Evolutionary conservation across 352 stramenopile species (phyloP).

Genomic region (Phytophthora crassamura): DNA sequence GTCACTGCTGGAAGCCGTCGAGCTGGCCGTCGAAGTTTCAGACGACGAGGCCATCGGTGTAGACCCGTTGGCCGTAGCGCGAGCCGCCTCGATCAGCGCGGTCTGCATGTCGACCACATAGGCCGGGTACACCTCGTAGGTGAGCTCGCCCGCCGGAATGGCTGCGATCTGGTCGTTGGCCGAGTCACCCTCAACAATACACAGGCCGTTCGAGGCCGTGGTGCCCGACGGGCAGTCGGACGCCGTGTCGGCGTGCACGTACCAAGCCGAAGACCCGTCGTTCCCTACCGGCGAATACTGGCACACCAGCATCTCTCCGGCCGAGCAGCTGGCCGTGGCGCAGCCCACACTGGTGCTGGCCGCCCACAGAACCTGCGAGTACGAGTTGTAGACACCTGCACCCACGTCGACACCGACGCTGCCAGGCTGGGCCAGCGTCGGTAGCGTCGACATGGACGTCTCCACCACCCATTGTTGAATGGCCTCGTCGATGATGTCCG

Average conservation of each 20-base stretch:
- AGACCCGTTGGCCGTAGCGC: conserved; percentile 32
- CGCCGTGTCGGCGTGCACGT: conserved; percentile 54
- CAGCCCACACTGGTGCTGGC: conserved; percentile 71
- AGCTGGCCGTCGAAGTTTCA: conserved; percentile 12
- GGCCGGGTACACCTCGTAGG: conserved; percentile 66
- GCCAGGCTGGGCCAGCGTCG: conserved; percentile 54
- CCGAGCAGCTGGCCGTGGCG: conserved; percentile 49
- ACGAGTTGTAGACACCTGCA: conserved; percentile 70
- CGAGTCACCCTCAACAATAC: conserved; percentile 55
- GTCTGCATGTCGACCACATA: conserved; percentile 66
- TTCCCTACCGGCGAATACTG: conserved; percentile 69
- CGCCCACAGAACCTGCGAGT: conserved; percentile 81
- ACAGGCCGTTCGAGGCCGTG: conserved; percentile 51
- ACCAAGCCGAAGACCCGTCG: conserved; percentile 61
- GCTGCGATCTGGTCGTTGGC: conserved; percentile 57
- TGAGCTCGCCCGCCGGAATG: conserved; percentile 58
- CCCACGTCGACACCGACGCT: conserved; percentile 51
- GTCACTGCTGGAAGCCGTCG: conserved; percentile 5
- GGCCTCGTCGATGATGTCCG: conserved; percentile 56
- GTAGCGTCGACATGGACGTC: conserved; percentile 54
- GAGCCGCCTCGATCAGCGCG: conserved; percentile 45
- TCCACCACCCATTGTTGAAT: conserved; percentile 69
- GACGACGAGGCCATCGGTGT: conserved; percentile 3
- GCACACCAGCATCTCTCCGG: conserved; percentile 59
- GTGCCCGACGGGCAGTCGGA: conserved; percentile 61